phyloP scores from a whole-genome alignment of 805 yeast genomes.

The Candida insectorum region DNA sequence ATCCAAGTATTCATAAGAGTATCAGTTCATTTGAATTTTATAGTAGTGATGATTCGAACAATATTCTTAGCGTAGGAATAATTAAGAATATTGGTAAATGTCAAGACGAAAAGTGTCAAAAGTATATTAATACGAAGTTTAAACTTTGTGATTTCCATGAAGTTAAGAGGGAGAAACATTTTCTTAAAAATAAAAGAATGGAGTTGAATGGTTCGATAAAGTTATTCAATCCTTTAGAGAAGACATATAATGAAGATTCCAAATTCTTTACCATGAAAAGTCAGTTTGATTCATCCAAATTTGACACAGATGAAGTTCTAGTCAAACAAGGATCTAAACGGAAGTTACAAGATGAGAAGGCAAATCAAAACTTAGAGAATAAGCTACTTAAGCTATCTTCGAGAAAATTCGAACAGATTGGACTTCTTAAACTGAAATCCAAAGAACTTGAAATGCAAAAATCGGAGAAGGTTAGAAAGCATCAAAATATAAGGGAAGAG shows the following conservation, averaged over 20 bases:
- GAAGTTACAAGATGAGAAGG: conserved; percentile 23
- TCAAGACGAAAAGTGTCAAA: conserved; percentile 39
- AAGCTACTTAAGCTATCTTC: conserved; percentile 23
- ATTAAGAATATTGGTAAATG: conserved; percentile 70
- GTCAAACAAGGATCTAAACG: conserved; percentile 36
- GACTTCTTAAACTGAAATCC: conserved; percentile 14
- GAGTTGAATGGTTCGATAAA: conserved; percentile 67
- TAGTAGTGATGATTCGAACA: conserved; percentile 24
- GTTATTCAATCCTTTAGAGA: conserved; percentile 39
- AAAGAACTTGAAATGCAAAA: neutral
- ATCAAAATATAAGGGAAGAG: conserved; percentile 4
- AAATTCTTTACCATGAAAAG: conserved; percentile 17
- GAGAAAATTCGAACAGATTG: conserved; percentile 17
- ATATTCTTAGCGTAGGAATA: conserved; percentile 71
- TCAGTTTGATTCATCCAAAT: conserved; percentile 30
- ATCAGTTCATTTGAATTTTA: conserved; percentile 43
- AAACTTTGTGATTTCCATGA: conserved; percentile 14
- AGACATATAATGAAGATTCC: conserved; percentile 19
- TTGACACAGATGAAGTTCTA: conserved; percentile 45
- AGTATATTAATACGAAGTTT: conserved; percentile 27
- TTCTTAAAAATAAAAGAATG: conserved; percentile 48
- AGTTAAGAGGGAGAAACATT: conserved; percentile 9
- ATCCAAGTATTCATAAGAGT: conserved; percentile 53
- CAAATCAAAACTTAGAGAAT: conserved; percentile 33
- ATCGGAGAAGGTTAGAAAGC: neutral